Conservation (phyloP, 495 filamentous ascomycete species). For the Trichoderma asperelloides region DNA sequence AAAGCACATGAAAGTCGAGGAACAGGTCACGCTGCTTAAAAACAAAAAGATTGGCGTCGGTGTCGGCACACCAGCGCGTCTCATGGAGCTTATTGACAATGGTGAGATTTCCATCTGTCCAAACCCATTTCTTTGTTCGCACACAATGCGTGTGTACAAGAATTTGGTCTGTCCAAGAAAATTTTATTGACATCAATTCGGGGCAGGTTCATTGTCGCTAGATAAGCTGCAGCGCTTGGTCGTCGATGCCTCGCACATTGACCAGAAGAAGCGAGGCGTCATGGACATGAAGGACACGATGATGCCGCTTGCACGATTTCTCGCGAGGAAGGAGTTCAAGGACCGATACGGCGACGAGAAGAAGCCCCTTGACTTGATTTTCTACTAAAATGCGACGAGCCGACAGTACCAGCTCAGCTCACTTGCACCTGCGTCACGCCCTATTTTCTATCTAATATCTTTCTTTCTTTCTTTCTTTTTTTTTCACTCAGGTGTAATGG, state of each 20-base stretch:
- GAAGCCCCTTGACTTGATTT: conserved; percentile 47
- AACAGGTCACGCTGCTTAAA: conserved; percentile 71
- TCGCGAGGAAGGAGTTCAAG: conserved; percentile 59
- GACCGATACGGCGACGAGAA: conserved; percentile 50
- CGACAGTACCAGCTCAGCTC: background rate
- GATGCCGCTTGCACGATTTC: conserved; percentile 59
- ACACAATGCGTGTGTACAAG: background rate
- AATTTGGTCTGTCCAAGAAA: background rate
- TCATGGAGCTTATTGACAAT: conserved; percentile 72
- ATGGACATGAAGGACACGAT: conserved; percentile 90
- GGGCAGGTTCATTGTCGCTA: conserved; percentile 56
- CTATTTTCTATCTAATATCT: background rate
- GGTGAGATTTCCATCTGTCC: conserved; percentile 38
- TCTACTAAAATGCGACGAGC: conserved; percentile 37
- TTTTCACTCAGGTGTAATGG: background rate
- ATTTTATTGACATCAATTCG: conserved; percentile 13
- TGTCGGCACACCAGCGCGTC: conserved; percentile 75
- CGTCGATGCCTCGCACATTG: conserved; percentile 81
- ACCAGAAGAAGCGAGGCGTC: conserved; percentile 84
- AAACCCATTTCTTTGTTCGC: background rate
- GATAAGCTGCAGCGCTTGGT: conserved; percentile 67
- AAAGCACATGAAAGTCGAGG: conserved; percentile 92
- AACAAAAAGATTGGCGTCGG: conserved; percentile 66
- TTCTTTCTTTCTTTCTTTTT: background rate
- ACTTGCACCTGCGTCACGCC: background rate